Base-by-base conservation (phyloP, 2,329 filamentous ascomycete species). In the Chrysoporthe deuterocubensis region DNA sequence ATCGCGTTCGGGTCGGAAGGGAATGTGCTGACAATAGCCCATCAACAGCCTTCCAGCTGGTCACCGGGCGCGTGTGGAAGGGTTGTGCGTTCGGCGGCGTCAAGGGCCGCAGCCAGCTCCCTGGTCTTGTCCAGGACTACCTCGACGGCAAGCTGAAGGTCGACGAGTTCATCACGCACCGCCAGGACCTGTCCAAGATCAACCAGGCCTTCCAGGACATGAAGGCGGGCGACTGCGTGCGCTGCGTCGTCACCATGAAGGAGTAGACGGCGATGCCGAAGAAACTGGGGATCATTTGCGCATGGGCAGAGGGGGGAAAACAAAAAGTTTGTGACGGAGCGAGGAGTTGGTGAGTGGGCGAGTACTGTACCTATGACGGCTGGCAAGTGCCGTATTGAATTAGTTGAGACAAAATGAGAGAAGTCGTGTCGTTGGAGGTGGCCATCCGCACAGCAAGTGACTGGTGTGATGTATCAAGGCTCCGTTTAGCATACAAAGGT, bases 121-220 rank as follows among this genome's bases (percentile, higher is more conserved):
- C 92, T 62, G 90, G 87, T 68, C 90, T 99, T 54, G 94, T 99
- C 34, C 83, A 89, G 73, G 95, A 98, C 81, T 99, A 99, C 83
- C 86, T 96, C 80, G 87, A 87, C 65, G 94, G 94, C 74, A 88
- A 91, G 77, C 90, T 99, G 78, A 98, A 97, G 90, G 95, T 98
- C 59, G 95, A 98, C 78, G 96, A 99, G 84, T 98, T 98, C 85
- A 98, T 99, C 83, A 99, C 96, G 44, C 96, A 99, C 84, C 90
- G 94, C 74, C 93, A 97, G 84, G 87, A 86, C 3, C 84, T 99
- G 60, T 82, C 83, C 68, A 88, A 92, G 76, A 97, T 99, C 81
- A 98, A 97, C 85, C 83, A 86, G 63, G 95, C 94, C 32, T 99
- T 85, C 77, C 88, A 93, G 72, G 89, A 92, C 75, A 99, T 99